A percentile compares a stretch with the other conserved stretches of the same genome.
phyloP scores from a whole-genome alignment of 495 filamentous ascomycete genomes.

The Aspergillus leporis region DNA sequence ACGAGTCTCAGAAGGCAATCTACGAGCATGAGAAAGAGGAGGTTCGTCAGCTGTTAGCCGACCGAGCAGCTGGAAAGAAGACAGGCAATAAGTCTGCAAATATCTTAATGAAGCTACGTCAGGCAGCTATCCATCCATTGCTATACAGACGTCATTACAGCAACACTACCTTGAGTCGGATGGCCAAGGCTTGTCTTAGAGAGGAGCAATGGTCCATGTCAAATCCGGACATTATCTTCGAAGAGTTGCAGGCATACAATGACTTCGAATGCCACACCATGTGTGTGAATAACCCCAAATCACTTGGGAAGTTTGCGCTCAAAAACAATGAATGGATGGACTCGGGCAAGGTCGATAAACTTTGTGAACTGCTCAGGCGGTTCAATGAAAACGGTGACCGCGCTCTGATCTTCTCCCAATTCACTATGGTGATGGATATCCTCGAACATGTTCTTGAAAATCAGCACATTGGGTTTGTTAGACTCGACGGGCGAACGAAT shows the following conservation, averaged over 20 bases:
- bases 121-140: constrained; percentile 90
- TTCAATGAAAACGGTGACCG: constrained; percentile 85
- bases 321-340: constrained; percentile 83
- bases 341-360: constrained; percentile 81
- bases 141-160: constrained; percentile 80
- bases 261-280: constrained; percentile 84
- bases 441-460: constrained; percentile 78
- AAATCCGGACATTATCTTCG: constrained; percentile 62
- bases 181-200: constrained; percentile 72
- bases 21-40: constrained; percentile 63
- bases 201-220: constrained; percentile 61
- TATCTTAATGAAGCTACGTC: constrained; percentile 85
- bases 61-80: constrained; percentile 58
- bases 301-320: constrained; percentile 69
- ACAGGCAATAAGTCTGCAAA: constrained; percentile 62
- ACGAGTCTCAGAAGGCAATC: constrained; percentile 63
- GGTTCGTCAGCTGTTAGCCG: constrained; percentile 55
- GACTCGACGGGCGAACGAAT: constrained; percentile 81
- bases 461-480: constrained; percentile 70
- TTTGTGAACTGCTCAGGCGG: constrained; percentile 67
- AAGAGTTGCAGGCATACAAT: constrained; percentile 70
- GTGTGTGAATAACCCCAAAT: constrained; percentile 67
- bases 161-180: constrained; percentile 70
- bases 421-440: constrained; percentile 88
- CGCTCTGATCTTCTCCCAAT: constrained; percentile 86